Base-by-base conservation (phyloP, 768 basidiomycete genomes). In the Leccinum disarticulatum region DNA sequence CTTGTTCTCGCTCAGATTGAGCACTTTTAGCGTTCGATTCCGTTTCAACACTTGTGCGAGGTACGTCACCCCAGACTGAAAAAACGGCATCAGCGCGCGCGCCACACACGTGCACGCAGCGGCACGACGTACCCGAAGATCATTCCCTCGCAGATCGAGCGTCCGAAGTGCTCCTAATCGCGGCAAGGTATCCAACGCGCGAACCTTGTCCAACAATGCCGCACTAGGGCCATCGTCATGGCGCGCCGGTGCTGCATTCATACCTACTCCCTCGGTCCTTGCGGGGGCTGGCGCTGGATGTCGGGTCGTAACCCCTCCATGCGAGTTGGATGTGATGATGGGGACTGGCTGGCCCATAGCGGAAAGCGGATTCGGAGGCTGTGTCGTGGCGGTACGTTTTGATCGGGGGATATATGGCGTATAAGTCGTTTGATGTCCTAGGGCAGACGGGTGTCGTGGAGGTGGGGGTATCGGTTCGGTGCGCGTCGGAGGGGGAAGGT, bases 41-140 rank as follows among this genome's bases (percentile, higher is more conserved):
- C 96, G 87, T 70, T 98, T 98, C 62, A 98, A 78, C 0, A 98
- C 96, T 74, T 98, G 95, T 0, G 95, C 89, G 52, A 98, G 84
- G 68, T 97, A 98, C 0, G 83, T 85, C 36, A 98, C 88, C 0
- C 96, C 95, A 47, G 74, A 83, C 83, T 85, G 61, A 14, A 13
- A 48, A 46, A 15, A 36, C 14, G 33, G 5, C 8, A 10, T 59
- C 58, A 64, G 43, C 11, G 43, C 5, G 31, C 11, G 4, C 52
- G 14, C 35, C 58, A 55, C 8, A 43, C n/a, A 43, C 1, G 10
- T 43, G 10, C 10, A 43, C 19, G 43, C 11, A 46, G 2, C n/a
- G 10, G 0, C 11, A 33, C 30, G 14, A 80, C 92, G 72, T 66
- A 94, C 94, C 68, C 89, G 79, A 25, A 98, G 80, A 74, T 99